Percentiles rank a stretch among this genome's conserved stretches.
Conservation (phyloP, 2,329 filamentous ascomycete species). For the Botryosphaeria agaves region DNA sequence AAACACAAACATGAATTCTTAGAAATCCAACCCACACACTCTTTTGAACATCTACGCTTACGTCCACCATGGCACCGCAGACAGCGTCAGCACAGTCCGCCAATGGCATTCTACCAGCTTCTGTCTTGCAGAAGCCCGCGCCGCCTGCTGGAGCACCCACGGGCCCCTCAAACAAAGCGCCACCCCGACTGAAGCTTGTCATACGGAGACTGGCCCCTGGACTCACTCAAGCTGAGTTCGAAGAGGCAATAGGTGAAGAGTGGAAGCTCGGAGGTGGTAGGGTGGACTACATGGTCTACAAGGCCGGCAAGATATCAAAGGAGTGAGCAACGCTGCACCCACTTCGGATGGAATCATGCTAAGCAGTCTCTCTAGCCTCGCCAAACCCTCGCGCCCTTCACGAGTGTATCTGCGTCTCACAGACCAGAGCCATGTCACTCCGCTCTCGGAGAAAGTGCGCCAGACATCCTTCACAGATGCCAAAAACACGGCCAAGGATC, state of each 20-base stretch:
- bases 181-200: conserved; percentile 64
- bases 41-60: too few species aligned
- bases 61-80: background rate
- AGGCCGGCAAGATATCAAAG: conserved; percentile 59
- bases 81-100: background rate
- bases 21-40: too few species aligned
- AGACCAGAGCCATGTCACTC: conserved; percentile 48
- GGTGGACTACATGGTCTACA: conserved; percentile 68
- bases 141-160: background rate
- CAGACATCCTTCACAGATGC: conserved; percentile 61
- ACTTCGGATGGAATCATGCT: background rate
- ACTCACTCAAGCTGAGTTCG: conserved; percentile 65
- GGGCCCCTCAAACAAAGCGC: conserved; percentile 16
- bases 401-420: conserved; percentile 70
- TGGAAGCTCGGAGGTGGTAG: conserved; percentile 71
- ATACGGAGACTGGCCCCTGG: conserved; percentile 74
- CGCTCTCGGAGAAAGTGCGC: conserved; percentile 55
- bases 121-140: background rate
- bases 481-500: conserved; percentile 54
- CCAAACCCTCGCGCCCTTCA: conserved; percentile 67
- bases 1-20: too few species aligned
- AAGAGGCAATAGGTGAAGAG: conserved; percentile 51
- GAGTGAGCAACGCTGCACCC: conserved; percentile 41
- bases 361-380: conserved; percentile 28
- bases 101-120: background rate